Conservation (phyloP, 345 rosid species). For the Microthlaspi erraticum region DNA sequence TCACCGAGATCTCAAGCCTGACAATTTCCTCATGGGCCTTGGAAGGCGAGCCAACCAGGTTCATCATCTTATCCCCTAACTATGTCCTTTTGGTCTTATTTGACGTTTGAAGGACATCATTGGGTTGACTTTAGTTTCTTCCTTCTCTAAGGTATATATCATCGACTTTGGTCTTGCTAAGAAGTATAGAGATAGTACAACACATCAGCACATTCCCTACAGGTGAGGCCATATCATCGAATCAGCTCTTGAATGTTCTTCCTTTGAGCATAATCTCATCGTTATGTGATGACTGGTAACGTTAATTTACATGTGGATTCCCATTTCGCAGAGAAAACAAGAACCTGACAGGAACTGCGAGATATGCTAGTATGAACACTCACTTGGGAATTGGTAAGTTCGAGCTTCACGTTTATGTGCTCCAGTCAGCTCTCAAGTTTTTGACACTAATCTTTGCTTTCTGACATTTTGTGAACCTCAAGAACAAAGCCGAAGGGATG, state of each 20-base stretch:
- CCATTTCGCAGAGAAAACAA: slow-evolving; percentile 57
- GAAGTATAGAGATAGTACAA: slow-evolving; percentile 59
- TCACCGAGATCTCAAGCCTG: slow-evolving; percentile 68
- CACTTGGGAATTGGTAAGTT: slow-evolving; percentile 64
- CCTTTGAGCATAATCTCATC: neutral
- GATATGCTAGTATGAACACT: slow-evolving; percentile 69
- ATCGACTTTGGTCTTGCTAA: slow-evolving; percentile 70
- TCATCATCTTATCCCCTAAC: neutral
- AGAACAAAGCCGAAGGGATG: slow-evolving; percentile 94
- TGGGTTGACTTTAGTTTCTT: slow-evolving; percentile 9
- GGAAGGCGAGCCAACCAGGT: slow-evolving; percentile 70
- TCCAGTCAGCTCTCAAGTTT: neutral
- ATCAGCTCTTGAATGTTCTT: slow-evolving; percentile 14
- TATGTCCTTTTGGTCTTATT: neutral
- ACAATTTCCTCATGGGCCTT: slow-evolving; percentile 65
- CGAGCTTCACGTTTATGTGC: neutral
- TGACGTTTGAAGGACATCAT: neutral
- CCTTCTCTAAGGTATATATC: slow-evolving; percentile 49
- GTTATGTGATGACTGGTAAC: neutral
- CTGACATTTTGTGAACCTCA: slow-evolving; percentile 17
- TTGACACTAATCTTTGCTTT: slow-evolving; percentile 24
- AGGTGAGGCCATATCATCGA: slow-evolving; percentile 40
- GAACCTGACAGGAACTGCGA: slow-evolving; percentile 71
- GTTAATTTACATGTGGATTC: slow-evolving; percentile 11
- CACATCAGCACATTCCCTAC: slow-evolving; percentile 63